phyloP scores from a whole-genome alignment of 257 asterid species.

The Ophiorrhiza pumila region DNA sequence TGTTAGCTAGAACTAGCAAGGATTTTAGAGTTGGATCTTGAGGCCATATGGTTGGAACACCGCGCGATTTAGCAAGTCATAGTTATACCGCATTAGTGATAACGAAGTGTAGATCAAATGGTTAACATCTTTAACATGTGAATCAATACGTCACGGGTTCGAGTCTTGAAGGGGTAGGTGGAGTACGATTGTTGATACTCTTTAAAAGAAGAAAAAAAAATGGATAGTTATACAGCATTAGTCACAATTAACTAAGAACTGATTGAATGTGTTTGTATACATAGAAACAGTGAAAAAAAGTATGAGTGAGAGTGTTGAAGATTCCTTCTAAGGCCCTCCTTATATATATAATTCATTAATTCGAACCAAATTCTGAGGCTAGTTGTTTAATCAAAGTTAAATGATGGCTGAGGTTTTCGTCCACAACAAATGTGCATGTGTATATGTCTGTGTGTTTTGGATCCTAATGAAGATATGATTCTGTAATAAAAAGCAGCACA shows the following conservation, averaged over 20 bases:
- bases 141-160: too few species aligned
- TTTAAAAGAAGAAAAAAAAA: too few species aligned
- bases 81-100: too few species aligned
- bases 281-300: background rate
- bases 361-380: background rate
- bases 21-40: too few species aligned
- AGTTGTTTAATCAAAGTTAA: background rate
- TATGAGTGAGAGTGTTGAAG: background rate
- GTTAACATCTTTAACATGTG: too few species aligned
- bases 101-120: too few species aligned
- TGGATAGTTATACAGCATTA: too few species aligned
- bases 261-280: background rate
- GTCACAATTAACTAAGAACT: background rate
- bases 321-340: constrained; percentile 8
- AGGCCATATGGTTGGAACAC: too few species aligned
- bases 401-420: constrained; percentile 3
- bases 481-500: constrained; percentile 25
- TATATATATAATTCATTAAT: background rate
- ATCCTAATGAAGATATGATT: constrained; percentile 37
- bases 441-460: constrained; percentile 7
- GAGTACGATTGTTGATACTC: too few species aligned
- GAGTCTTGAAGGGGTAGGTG: too few species aligned
- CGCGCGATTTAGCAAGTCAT: too few species aligned
- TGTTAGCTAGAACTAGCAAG: too few species aligned
- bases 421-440: background rate